Evolutionary conservation across 768 basidiomycete species (phyloP), one percentile per base, ranked within the genome.

Genomic region (Pisolithus marmoratus): DNA sequence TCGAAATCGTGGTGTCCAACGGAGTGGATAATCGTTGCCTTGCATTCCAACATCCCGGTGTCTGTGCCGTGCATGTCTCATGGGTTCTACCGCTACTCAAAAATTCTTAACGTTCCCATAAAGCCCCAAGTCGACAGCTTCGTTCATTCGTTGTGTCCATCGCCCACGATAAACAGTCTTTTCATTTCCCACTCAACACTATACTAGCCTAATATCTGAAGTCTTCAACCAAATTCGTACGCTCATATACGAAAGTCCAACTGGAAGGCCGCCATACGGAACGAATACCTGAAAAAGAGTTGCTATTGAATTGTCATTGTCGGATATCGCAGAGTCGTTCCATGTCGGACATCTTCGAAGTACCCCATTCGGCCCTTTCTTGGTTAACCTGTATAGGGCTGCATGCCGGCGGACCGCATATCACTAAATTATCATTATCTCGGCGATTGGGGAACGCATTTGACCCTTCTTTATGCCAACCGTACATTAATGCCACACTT

Each of bases 361-460:
- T 49, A 99, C 95, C n/a, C 98, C 98, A 67, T 94, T 98, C 64
- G 95, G 95, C n/a, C 87, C 90, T 0, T 96, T 96, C 74, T 69
- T 97, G 53, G 93, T 94, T n/a, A 69, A 81, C 36, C n/a, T n/a
- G n/a, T n/a, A n/a, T n/a, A n/a, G n/a, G n/a, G n/a, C n/a, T n/a
- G n/a, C n/a, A n/a, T n/a, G n/a, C n/a, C n/a, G n/a, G n/a, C n/a
- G n/a, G n/a, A n/a, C n/a, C n/a, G n/a, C n/a, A n/a, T n/a, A n/a
- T 79, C 87, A 2, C 74, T 97, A 70, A 99, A 99, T 99, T n/a
- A n/a, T n/a, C n/a, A n/a, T n/a, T n/a, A 99, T 66, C 79, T 97
- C 15, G 95, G 94, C 2, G 94, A 97, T 64, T 97, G 94, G 95
- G 95, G 95, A 20, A 97, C 94, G 38, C 95, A 96, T 79, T 93